Evolutionary conservation across 2,329 filamentous ascomycete genomes (phyloP).

Genomic region (Arachnopeziza araneosa): DNA sequence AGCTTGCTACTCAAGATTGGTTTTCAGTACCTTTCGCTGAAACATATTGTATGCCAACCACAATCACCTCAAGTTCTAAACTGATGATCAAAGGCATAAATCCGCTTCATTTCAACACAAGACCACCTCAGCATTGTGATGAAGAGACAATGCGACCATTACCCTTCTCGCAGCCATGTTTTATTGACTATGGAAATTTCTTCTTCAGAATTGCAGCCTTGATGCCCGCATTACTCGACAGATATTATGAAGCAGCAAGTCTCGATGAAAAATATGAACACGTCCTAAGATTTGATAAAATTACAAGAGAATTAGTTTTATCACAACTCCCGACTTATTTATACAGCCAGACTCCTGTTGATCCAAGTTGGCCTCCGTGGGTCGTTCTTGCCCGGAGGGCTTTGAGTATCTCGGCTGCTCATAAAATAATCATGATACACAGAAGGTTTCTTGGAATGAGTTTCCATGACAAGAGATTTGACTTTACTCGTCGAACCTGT

Average conservation of each 20-base stretch:
- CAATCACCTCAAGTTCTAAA: not conserved
- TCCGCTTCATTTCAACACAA: slow-evolving; percentile 13
- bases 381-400: slow-evolving; percentile 12
- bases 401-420: slow-evolving; percentile 17
- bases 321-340: slow-evolving; percentile 15
- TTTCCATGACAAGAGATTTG: slow-evolving; percentile 16
- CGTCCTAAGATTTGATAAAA: slow-evolving; percentile 15
- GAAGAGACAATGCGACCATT: slow-evolving; percentile 14
- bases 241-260: slow-evolving; percentile 5
- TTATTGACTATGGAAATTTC: slow-evolving; percentile 15
- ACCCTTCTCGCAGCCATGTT: slow-evolving; percentile 7
- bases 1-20: slow-evolving; percentile 18
- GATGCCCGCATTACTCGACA: slow-evolving; percentile 17
- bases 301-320: slow-evolving; percentile 18
- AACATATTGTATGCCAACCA: slow-evolving; percentile 13
- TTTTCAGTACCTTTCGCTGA: slow-evolving; percentile 20
- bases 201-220: slow-evolving; percentile 13
- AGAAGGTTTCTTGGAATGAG: slow-evolving; percentile 17
- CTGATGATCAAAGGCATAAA: slow-evolving; percentile 9
- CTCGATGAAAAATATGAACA: slow-evolving; percentile 16
- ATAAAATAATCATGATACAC: slow-evolving; percentile 22
- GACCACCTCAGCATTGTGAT: slow-evolving; percentile 13
- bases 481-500: slow-evolving; percentile 16
- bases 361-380: slow-evolving; percentile 14
- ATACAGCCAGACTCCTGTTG: slow-evolving; percentile 13